phyloP scores from a whole-genome alignment of 78 protist genomes.

The Dictyostelium discoideum region dicty_2.7 NC_007089.4:316001-316500 shows the following conservation, averaged over 20 bases:
- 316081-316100: neutral
- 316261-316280: neutral
- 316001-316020: neutral
- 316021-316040: neutral
- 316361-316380: conserved; percentile 35
- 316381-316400: conserved; percentile 22
- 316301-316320: conserved; percentile 37
- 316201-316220: neutral
- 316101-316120: neutral
- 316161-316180: neutral
- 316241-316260: neutral
- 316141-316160: neutral
- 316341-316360: conserved; percentile 66
- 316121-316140: neutral
- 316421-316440: conserved; percentile 83
- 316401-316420: conserved; percentile 42
- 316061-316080: neutral
- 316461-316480: conserved; percentile 44
- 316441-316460: conserved; percentile 88
- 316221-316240: neutral
- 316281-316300: conserved; percentile 21
- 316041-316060: neutral
- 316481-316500: no score
- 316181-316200: neutral
- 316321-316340: conserved; percentile 37